Percentiles rank a stretch among this genome's conserved stretches.
Evolutionary conservation across 805 yeast genomes (phyloP).

Genomic region (Nadsonia fulvescens): DNA sequence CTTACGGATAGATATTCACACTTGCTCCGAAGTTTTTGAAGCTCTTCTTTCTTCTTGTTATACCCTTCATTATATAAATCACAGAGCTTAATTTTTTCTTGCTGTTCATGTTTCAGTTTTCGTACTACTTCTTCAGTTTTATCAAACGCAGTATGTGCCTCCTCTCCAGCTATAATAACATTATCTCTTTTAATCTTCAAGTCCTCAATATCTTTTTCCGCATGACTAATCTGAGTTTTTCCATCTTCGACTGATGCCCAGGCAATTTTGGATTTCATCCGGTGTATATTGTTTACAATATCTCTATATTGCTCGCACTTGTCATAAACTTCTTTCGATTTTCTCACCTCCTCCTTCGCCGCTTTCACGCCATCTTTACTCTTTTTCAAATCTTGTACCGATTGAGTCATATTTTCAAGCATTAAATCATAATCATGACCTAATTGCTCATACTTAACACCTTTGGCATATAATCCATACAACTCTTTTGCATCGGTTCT

Average conservation of each 20-base stretch:
- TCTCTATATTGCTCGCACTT: background rate
- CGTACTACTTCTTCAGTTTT: slow-evolving; percentile 13
- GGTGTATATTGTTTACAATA: too few relatives aligned
- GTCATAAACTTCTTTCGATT: slow-evolving; percentile 2
- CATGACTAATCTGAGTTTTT: slow-evolving; percentile 5
- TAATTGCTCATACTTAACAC: slow-evolving; percentile 52
- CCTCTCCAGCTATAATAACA: background rate
- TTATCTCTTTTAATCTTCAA: slow-evolving; percentile 7
- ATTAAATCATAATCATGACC: slow-evolving; percentile 23
- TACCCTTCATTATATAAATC: too few relatives aligned
- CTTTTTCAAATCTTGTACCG: slow-evolving; percentile 23
- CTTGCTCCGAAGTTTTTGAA: slow-evolving; percentile 14
- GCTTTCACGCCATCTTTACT: slow-evolving; percentile 23
- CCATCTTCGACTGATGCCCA: slow-evolving; percentile 1
- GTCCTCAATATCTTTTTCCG: slow-evolving; percentile 11
- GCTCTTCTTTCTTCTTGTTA: slow-evolving; percentile 17
- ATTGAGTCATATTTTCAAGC: slow-evolving; percentile 23
- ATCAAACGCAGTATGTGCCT: slow-evolving; percentile 2
- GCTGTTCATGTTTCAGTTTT: slow-evolving; percentile 9
- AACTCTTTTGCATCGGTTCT: slow-evolving; percentile 55
- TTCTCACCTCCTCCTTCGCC: slow-evolving; percentile 12
- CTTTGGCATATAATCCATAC: slow-evolving; percentile 62
- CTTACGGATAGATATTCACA: slow-evolving; percentile 2
- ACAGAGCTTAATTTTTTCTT: background rate
- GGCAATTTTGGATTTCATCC: background rate